Conservation (phyloP, 2,329 filamentous ascomycete genomes). For the Trichophyton mentagrophytes region DNA sequence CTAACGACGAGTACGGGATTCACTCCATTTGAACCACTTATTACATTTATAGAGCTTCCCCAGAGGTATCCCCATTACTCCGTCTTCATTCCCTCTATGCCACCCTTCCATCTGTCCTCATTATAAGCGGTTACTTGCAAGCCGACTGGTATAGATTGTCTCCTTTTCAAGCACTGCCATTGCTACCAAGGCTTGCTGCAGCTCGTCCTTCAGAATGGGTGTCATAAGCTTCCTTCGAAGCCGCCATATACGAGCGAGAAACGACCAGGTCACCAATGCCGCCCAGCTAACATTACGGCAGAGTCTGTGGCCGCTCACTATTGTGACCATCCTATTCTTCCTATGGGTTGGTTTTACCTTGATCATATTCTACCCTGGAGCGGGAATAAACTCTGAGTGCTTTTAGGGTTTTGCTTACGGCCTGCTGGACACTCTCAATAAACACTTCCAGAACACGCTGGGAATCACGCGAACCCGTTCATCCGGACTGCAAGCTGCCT, state of each 20-base stretch:
- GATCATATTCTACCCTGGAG: not conserved
- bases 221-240: conserved; percentile 20
- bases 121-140: not conserved
- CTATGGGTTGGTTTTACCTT: conserved; percentile 35
- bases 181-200: not conserved
- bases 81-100: not conserved
- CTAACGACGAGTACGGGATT: not conserved
- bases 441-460: conserved; percentile 47
- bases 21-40: not conserved
- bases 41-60: not conserved
- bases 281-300: conserved; percentile 33
- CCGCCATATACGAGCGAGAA: conserved; percentile 23
- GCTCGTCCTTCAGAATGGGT: conserved; percentile 16
- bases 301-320: conserved; percentile 32
- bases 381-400: not conserved
- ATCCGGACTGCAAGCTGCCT: conserved; percentile 50
- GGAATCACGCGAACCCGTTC: conserved; percentile 45
- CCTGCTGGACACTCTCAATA: conserved; percentile 39
- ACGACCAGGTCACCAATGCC: conserved; percentile 28
- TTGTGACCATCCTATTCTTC: conserved; percentile 40
- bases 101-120: not conserved
- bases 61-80: not conserved
- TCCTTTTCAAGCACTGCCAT: not conserved
- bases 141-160: not conserved
- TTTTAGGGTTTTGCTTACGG: conserved; percentile 36